Percentiles rank a stretch among this genome's conserved stretches.
Conservation (phyloP, 345 rosid genomes). For the Lagerstroemia speciosa region DNA sequence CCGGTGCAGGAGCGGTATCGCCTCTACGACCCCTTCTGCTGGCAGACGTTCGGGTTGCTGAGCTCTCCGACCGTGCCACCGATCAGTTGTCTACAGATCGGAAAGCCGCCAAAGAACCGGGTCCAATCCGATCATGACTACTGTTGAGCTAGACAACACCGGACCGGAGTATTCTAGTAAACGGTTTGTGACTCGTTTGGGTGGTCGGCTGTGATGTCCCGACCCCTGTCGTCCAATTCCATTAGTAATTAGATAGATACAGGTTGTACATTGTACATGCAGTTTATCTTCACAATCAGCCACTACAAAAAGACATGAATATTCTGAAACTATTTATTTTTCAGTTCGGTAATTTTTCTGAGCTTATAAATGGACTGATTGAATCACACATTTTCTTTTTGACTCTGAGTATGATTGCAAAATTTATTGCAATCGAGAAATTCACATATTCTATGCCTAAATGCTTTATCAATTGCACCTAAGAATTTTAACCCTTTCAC, state of each 20-base stretch:
- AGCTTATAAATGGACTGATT: too few species aligned
- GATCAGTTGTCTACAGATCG: slow-evolving; percentile 68
- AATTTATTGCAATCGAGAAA: too few species aligned
- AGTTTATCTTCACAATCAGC: too few species aligned
- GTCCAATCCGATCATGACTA: slow-evolving; percentile 50
- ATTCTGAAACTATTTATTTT: too few species aligned
- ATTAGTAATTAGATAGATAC: slow-evolving; percentile 20
- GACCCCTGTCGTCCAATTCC: slow-evolving; percentile 53
- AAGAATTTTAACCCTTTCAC: too few species aligned
- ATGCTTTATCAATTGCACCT: too few species aligned
- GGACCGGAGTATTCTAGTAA: too few species aligned
- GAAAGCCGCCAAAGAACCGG: slow-evolving; percentile 71
- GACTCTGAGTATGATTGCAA: too few species aligned
- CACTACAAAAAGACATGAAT: too few species aligned
- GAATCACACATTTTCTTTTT: too few species aligned
- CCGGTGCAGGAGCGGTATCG: slow-evolving; percentile 68
- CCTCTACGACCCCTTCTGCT: slow-evolving; percentile 76
- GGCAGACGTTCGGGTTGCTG: slow-evolving; percentile 80
- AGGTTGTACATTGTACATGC: slow-evolving; percentile 25
- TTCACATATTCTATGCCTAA: too few species aligned
- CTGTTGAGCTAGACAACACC: slow-evolving; percentile 36
- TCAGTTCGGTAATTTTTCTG: too few species aligned
- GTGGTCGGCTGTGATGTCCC: slow-evolving; percentile 42
- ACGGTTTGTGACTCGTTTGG: slow-evolving; percentile 30
- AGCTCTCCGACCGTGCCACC: slow-evolving; percentile 80